Base-by-base conservation (phyloP, 371 early-diverging fungal genomes). In the Gilbertella persicaria region DNA sequence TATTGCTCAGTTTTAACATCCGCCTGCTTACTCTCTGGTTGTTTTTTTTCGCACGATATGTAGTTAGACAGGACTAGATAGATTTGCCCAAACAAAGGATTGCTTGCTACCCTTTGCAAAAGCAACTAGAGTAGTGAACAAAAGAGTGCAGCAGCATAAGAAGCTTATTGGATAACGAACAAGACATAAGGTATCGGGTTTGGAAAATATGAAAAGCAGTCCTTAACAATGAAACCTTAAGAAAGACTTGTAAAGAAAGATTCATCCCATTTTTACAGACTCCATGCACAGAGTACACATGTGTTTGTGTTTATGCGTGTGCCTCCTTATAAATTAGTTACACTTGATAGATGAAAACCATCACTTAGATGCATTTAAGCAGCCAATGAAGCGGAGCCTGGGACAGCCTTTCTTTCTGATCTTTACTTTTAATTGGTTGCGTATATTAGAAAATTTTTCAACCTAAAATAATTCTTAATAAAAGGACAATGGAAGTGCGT, bases 381-480 rank as follows among this genome's bases (percentile, higher is more conserved):
- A 38, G 6, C 20, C 38, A 20, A 38, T 38, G 16, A 16, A n/a
- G 50, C 57, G 57, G 57, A 50, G 50, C 36, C 30, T 14, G 50
- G 44, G 45, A 49, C 57, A 56, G 56, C 56, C 49, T 25, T 48
- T 43, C 19, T 44, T 48, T 35, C 50, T 39, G 58, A 57, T 59
- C 53, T 23, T 35, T 1, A 20, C 0, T 21, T 33, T 16, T 51
- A 29, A 59, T 59, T 59, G 59, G 59, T 13, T 26, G 30, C 19
- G 19, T 17, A 17, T n/a, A 45, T 29, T 35, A 30, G 52, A 52
- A 51, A 58, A 58, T 26, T 58, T 58, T 58, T 53, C 49, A 39
- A 49, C 9, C 60, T 38, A 41, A 37, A 45, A 42, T 36, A 50
- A 59, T 41, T 21, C 17, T n/a, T 42, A 54, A 45, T 38, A 37